Percentiles rank a stretch among this genome's conserved stretches.
Conservation (phyloP, 2,329 filamentous ascomycete genomes). For the Didymella segeticola region DNA sequence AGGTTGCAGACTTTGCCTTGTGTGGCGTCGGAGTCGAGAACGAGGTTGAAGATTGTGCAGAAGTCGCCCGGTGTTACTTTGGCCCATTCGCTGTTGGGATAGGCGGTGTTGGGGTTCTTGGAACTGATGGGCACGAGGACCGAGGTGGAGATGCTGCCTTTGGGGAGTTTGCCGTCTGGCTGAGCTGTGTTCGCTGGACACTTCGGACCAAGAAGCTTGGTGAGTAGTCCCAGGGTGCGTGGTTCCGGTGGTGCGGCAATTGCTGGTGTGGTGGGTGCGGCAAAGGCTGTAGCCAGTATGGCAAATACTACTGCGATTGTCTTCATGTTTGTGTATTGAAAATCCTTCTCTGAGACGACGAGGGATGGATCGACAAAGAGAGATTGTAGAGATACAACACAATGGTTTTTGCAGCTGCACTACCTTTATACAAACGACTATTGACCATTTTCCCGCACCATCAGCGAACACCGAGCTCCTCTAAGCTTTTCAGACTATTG, state of each 20-base stretch:
- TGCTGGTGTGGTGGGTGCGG: slow-evolving; percentile 39
- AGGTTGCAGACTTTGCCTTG: slow-evolving; percentile 41
- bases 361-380: neutral
- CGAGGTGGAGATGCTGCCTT: slow-evolving; percentile 26
- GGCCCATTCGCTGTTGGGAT: slow-evolving; percentile 22
- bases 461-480: neutral
- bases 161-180: slow-evolving; percentile 32
- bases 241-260: slow-evolving; percentile 23
- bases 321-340: slow-evolving; percentile 27
- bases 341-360: neutral
- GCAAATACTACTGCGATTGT: slow-evolving; percentile 40
- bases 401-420: neutral
- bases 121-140: slow-evolving; percentile 31
- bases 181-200: slow-evolving; percentile 29
- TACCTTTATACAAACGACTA: neutral
- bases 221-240: slow-evolving; percentile 25
- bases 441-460: neutral
- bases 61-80: slow-evolving; percentile 35
- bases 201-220: slow-evolving; percentile 2
- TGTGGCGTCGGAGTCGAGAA: slow-evolving; percentile 24
- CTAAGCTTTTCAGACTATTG: neutral
- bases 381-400: neutral
- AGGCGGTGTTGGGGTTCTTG: slow-evolving; percentile 28
- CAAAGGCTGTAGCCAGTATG: slow-evolving; percentile 48
- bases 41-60: slow-evolving; percentile 43